phyloP scores from a whole-genome alignment of 225 moss, liverwort and hornwort species.

The Pleurozium schreberi region DNA sequence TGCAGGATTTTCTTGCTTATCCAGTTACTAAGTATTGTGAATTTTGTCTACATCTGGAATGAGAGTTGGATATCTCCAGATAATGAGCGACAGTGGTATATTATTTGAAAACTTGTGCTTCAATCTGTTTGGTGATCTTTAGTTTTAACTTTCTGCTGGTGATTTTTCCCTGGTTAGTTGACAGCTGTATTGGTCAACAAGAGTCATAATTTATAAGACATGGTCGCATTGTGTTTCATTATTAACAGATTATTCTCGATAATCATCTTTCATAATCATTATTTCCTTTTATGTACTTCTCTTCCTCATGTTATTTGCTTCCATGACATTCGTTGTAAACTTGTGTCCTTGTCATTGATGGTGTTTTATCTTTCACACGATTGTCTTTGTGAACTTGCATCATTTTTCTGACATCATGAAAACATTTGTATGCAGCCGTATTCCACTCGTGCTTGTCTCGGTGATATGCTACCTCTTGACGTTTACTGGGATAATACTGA shows the following conservation, averaged over 20 bases:
- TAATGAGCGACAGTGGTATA: constrained; percentile 35
- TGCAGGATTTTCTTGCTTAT: constrained; percentile 53
- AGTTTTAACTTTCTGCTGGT: background rate
- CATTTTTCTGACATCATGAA: background rate
- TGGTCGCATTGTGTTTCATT: background rate
- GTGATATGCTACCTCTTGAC: constrained; percentile 38
- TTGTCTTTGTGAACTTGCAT: background rate
- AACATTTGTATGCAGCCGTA: constrained; percentile 38
- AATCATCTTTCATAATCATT: background rate
- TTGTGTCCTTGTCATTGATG: background rate
- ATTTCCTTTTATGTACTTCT: background rate
- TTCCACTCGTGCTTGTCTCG: constrained; percentile 64
- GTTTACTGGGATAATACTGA: constrained; percentile 51
- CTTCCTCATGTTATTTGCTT: background rate
- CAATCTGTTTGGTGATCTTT: background rate
- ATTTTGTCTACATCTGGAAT: constrained; percentile 48
- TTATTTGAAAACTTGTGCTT: background rate
- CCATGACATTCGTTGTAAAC: background rate
- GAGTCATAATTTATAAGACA: background rate
- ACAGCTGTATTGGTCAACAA: background rate
- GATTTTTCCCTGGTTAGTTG: background rate
- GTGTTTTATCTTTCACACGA: background rate
- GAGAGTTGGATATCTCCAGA: constrained; percentile 43
- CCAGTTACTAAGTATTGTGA: constrained; percentile 48
- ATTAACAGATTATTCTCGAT: background rate